Conservation (phyloP, 345 rosid species). For the Trapa bicornis region DNA sequence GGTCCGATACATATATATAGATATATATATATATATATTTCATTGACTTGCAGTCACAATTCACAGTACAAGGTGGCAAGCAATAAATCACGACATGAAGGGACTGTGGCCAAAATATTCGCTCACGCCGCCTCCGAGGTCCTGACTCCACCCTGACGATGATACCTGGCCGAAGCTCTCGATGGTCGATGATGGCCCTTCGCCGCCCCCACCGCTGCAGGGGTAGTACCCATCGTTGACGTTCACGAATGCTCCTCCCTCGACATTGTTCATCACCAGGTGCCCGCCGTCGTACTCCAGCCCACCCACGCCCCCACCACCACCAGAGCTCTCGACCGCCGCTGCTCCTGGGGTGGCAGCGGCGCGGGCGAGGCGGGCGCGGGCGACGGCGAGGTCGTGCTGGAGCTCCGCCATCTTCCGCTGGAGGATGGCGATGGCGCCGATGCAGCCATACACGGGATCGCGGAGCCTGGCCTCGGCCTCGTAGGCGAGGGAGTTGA, state of each 20-base stretch:
- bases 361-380: constrained; percentile 49
- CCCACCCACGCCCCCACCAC: constrained; percentile 2
- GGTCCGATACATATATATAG: no score
- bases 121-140: constrained; percentile 3
- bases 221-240: constrained; percentile 19
- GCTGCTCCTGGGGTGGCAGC: constrained; percentile 6
- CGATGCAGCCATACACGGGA: constrained; percentile 90
- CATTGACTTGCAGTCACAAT: not conserved
- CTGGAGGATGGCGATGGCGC: constrained; percentile 70
- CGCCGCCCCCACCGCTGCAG: constrained; percentile 12
- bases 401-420: constrained; percentile 66
- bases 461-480: constrained; percentile 86
- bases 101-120: constrained; percentile 34
- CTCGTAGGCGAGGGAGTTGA: constrained; percentile 72
- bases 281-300: not conserved
- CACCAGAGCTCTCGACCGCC: constrained; percentile 12
- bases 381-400: constrained; percentile 63
- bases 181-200: constrained; percentile 18
- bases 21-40: no score
- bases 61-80: not conserved
- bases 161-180: constrained; percentile 32
- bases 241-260: constrained; percentile 17
- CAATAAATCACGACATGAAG: constrained; percentile 11
- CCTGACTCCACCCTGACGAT: constrained; percentile 18
- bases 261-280: constrained; percentile 7